Evolutionary conservation across 495 filamentous ascomycete genomes (phyloP).

Genomic region (Achaetomiella virescens): DNA sequence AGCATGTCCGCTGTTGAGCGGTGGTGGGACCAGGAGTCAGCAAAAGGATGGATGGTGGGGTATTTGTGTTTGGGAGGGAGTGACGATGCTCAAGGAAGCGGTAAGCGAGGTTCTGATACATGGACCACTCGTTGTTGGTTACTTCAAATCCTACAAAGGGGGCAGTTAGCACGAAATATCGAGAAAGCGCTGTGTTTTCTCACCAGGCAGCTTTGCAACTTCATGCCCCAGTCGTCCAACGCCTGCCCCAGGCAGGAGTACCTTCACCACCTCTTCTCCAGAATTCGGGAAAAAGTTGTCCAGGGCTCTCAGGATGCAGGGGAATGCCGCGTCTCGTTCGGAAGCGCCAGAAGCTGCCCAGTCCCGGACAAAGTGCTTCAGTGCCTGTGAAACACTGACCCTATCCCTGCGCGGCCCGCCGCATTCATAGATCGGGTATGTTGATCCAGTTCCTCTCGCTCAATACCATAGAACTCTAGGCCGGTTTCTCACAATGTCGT

Average conservation of each 20-base stretch:
- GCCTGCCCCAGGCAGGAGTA: slow-evolving; percentile 41
- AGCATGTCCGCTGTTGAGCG: slow-evolving; percentile 33
- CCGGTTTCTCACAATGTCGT: slow-evolving; percentile 24
- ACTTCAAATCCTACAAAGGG: slow-evolving; percentile 30
- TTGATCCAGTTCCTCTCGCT: slow-evolving; percentile 23
- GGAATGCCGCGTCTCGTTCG: slow-evolving; percentile 36
- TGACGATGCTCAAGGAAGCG: slow-evolving; percentile 18
- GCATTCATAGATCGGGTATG: slow-evolving; percentile 19
- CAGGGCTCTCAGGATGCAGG: slow-evolving; percentile 30
- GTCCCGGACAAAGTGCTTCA: slow-evolving; percentile 46
- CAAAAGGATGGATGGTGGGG: slow-evolving; percentile 39
- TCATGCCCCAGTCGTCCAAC: slow-evolving; percentile 40
- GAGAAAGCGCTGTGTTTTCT: not conserved
- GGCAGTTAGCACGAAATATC: not conserved
- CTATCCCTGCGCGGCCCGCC: slow-evolving; percentile 20
- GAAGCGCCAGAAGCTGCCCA: slow-evolving; percentile 36
- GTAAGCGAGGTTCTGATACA: slow-evolving; percentile 38
- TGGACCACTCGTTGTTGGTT: slow-evolving; percentile 40
- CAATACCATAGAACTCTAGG: slow-evolving; percentile 28
- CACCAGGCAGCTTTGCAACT: slow-evolving; percentile 21
- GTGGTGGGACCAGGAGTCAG: slow-evolving; percentile 44
- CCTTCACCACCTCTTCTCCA: slow-evolving; percentile 13
- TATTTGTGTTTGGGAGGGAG: not conserved
- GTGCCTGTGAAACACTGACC: slow-evolving; percentile 35
- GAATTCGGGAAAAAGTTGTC: slow-evolving; percentile 13